Percentiles rank a stretch among this genome's conserved stretches.
Conservation (phyloP, 768 basidiomycete genomes). For the Termitomyces heimii region DNA sequence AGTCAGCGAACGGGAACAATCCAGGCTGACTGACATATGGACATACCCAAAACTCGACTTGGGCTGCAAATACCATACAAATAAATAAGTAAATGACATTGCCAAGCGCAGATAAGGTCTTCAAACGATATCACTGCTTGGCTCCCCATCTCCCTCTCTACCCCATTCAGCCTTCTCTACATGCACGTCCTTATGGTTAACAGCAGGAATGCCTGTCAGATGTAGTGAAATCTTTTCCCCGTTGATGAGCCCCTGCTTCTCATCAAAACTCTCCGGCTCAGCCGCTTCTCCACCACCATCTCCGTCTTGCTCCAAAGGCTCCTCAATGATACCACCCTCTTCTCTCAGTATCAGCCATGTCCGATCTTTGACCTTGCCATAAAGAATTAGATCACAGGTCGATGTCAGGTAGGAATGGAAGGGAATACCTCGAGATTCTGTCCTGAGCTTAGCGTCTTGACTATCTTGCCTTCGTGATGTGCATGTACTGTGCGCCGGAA, state of each 20-base stretch:
- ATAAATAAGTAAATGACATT: background rate
- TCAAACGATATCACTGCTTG: background rate
- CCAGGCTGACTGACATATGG: background rate
- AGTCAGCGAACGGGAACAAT: background rate
- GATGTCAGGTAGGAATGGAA: background rate
- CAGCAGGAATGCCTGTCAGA: conserved; percentile 10
- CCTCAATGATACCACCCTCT: conserved; percentile 65
- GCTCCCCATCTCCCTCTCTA: background rate
- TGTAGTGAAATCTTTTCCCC: conserved; percentile 32
- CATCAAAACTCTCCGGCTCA: conserved; percentile 32
- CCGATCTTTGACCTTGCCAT: conserved; percentile 45
- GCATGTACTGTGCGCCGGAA: conserved; percentile 71
- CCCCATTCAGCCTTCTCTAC: background rate
- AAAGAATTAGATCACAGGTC: background rate
- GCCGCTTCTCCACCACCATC: conserved; percentile 6
- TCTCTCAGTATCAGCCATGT: conserved; percentile 55
- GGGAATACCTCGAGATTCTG: conserved; percentile 65
- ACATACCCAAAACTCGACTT: background rate
- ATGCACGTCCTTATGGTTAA: conserved; percentile 1
- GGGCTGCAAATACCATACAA: background rate
- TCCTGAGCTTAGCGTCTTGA: conserved; percentile 72
- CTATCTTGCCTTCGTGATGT: conserved; percentile 62
- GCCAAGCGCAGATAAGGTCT: background rate
- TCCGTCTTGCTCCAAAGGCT: conserved; percentile 42
- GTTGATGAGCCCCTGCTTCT: conserved; percentile 31